phyloP scores from a whole-genome alignment of 1,284 basidiomycete species.

The Heliocybe sulcata region DNA sequence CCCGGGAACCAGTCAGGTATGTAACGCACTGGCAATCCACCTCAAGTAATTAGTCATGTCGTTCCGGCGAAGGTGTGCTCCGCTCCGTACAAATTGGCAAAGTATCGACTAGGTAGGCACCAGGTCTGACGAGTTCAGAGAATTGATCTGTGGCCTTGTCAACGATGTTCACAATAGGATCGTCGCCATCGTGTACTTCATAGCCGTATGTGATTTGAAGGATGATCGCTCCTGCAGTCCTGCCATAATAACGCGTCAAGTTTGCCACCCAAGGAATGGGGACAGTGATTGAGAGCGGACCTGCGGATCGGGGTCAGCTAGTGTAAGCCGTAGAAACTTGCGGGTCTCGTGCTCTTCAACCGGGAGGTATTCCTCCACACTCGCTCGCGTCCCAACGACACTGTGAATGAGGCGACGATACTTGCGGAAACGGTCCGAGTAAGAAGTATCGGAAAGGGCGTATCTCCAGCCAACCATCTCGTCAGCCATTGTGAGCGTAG shows the following conservation, averaged over 20 bases:
- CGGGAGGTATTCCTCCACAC: neutral
- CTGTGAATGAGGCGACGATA: neutral
- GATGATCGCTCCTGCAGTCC: constrained; percentile 24
- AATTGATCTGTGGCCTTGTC: constrained; percentile 16
- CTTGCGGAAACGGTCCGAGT: neutral
- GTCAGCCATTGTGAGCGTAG: constrained; percentile 1
- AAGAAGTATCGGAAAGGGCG: neutral
- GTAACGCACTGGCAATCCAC: constrained; percentile 8
- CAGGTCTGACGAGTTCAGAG: constrained; percentile 7
- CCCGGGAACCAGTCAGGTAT: constrained; percentile 14
- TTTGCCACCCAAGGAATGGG: neutral
- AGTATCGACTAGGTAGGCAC: constrained; percentile 12
- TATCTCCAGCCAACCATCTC: constrained; percentile 1
- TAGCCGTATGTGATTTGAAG: constrained; percentile 28
- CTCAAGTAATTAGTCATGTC: neutral
- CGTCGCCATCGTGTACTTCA: constrained; percentile 19
- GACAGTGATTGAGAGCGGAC: constrained; percentile 9
- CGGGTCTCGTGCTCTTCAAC: constrained; percentile 8
- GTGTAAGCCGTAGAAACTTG: neutral
- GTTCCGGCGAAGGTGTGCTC: too few species aligned
- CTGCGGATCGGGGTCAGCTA: constrained; percentile 12
- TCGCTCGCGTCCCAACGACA: neutral
- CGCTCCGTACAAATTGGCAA: constrained; percentile 9
- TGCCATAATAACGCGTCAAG: constrained; percentile 9
- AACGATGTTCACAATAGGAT: constrained; percentile 22